Conservation (phyloP, 805 yeast species). For the Candida sonorensis region DNA sequence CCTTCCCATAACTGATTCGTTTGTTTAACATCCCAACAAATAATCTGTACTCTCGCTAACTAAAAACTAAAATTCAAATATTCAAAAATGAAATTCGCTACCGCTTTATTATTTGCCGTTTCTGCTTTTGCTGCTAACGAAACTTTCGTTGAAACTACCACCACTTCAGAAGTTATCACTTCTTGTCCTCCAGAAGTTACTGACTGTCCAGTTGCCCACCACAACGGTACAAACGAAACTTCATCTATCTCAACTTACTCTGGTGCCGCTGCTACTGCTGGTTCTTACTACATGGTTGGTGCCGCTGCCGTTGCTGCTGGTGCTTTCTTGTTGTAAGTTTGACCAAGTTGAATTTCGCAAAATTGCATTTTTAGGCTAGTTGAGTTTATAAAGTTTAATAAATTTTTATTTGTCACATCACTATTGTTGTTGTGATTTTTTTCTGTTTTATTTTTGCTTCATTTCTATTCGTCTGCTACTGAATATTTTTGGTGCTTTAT, state of each 20-base stretch:
- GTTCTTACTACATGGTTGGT: conserved; percentile 25
- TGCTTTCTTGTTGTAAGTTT: conserved; percentile 27
- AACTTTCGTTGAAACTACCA: conserved; percentile 9
- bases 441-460: conserved; percentile 1
- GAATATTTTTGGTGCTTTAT: too few relatives aligned
- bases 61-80: too few relatives aligned
- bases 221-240: conserved; percentile 14
- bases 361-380: too few relatives aligned
- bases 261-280: conserved; percentile 13
- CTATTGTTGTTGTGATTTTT: background rate
- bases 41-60: too few relatives aligned
- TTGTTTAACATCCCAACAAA: too few relatives aligned
- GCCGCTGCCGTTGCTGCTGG: conserved; percentile 30
- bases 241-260: conserved; percentile 27
- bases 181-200: conserved; percentile 32
- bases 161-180: conserved; percentile 32
- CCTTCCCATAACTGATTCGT: too few relatives aligned
- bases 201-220: conserved; percentile 25
- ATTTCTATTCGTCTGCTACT: too few relatives aligned
- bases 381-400: background rate
- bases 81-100: too few relatives aligned
- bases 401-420: background rate
- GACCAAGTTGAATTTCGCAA: too few relatives aligned
- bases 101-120: background rate
- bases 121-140: background rate